Conservation (phyloP, 179 eudicot genomes). For the Silene vulgaris region DNA sequence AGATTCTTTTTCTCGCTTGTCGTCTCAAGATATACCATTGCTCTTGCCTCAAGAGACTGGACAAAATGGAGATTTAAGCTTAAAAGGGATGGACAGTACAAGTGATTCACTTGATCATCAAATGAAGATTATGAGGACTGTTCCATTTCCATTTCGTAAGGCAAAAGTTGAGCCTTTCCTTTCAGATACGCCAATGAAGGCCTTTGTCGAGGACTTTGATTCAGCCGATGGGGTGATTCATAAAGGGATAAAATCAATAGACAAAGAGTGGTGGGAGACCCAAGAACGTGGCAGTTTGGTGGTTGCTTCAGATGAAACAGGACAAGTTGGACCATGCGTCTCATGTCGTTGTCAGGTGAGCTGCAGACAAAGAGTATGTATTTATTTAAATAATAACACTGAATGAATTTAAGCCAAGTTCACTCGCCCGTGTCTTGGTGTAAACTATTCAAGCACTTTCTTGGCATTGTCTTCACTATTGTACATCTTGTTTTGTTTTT, state of each 20-base stretch:
- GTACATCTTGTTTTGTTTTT: not conserved
- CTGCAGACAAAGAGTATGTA: not conserved
- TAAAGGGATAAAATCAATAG: constrained; percentile 28
- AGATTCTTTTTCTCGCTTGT: constrained; percentile 60
- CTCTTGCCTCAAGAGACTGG: constrained; percentile 81
- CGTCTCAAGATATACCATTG: constrained; percentile 68
- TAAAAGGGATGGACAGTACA: constrained; percentile 38
- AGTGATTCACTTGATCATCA: constrained; percentile 31
- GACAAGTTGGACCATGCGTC: constrained; percentile 90
- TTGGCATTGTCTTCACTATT: not conserved
- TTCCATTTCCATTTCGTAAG: constrained; percentile 52
- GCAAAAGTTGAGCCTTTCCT: constrained; percentile 33
- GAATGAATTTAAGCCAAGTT: not conserved
- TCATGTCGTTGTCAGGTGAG: constrained; percentile 89
- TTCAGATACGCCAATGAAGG: constrained; percentile 80
- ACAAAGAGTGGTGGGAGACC: constrained; percentile 82
- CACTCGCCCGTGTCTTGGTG: not conserved
- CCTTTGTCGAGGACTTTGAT: constrained; percentile 70
- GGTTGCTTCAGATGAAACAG: constrained; percentile 54
- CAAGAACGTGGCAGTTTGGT: constrained; percentile 67
- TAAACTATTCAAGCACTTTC: not conserved
- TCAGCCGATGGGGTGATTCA: constrained; percentile 29
- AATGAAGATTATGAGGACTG: constrained; percentile 45
- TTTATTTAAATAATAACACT: not conserved
- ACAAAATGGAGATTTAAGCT: constrained; percentile 26